Evolutionary conservation across 2,329 filamentous ascomycete species (phyloP), one percentile per base, ranked within the genome.

Genomic region (Monosporascus sp.): DNA sequence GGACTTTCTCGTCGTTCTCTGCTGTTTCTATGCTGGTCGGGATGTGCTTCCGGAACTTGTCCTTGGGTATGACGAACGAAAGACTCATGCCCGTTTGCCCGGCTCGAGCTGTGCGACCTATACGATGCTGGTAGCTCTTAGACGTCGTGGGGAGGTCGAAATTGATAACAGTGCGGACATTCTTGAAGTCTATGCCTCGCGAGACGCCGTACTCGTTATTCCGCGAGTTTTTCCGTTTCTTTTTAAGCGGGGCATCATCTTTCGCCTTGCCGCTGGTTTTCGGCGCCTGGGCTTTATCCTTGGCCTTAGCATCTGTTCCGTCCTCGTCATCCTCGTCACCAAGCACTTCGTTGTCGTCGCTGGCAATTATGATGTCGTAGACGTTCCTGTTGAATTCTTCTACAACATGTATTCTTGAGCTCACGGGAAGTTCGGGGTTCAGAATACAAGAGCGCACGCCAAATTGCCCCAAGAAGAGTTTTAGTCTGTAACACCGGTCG

Each of bases 321-420:
- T 63, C 51, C 52, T 66, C 63, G 20, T 60, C 52, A 7, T 78
- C 76, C 50, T 86, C 83, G 20, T 83, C 80, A 14, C 88, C 90
- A 11, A 96, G 70, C 11, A 95, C 82, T 66, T 96, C 91, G 59
- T 89, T 87, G 67, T 96, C 92, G 63, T 99, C 94, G 1, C 90
- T 92, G 1, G 94, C 94, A 63, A 99, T 96, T 60, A 99, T 92
- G 57, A 97, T 97, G 63, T 99, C 93, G 77, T 99, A 99, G 6
- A 97, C 85, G 50, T 90, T 89, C 71, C 89, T 89, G 75, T 97
- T 99, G 74, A 99, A 99, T 69, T 97, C 91, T 63, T 97, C 89
- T 3, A 99, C 93, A 2, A 96, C 91, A 67, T 99, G 93, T 39
- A 97, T 84, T 55, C 94, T 81, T 1, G 89, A 94, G 65, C 97